Percentiles rank a stretch among this genome's conserved stretches.
These are phyloP conservation scores for Ogataea dorogensis DNA, from an alignment of 805 yeast species.

Conservation along the genomic window DNA sequence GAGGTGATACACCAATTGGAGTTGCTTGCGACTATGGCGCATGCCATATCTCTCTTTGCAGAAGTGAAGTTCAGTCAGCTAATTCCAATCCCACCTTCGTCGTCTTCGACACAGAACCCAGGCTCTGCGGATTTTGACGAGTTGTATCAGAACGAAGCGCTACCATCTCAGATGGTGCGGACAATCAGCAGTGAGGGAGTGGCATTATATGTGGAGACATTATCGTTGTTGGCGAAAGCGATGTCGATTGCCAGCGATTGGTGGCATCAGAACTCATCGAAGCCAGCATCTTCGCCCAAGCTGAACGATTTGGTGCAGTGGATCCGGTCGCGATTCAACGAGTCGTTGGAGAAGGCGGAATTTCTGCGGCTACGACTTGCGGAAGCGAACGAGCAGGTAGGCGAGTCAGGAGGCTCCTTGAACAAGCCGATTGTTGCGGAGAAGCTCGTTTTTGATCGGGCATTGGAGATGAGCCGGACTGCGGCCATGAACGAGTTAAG, in stretches of 20 bases:
- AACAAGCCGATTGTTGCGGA: constrained; percentile 59
- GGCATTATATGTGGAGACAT: constrained; percentile 76
- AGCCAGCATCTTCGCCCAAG: constrained; percentile 38
- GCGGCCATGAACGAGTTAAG: constrained; percentile 88
- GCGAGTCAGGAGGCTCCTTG: constrained; percentile 4
- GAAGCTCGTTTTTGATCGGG: constrained; percentile 85
- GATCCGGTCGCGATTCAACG: constrained; percentile 87
- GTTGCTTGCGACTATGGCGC: constrained; percentile 82
- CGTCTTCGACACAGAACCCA: constrained; percentile 18
- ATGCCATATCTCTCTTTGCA: constrained; percentile 84
- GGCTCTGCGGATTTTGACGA: constrained; percentile 23
- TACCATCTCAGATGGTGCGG: constrained; percentile 58
- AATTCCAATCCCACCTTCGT: constrained; percentile 68
- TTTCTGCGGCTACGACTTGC: constrained; percentile 57
- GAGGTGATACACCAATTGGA: constrained; percentile 54
- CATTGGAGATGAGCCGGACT: constrained; percentile 85
- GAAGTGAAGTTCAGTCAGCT: constrained; percentile 87
- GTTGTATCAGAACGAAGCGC: constrained; percentile 37
- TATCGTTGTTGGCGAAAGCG: constrained; percentile 79
- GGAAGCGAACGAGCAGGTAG: constrained; percentile 42
- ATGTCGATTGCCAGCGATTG: constrained; percentile 84
- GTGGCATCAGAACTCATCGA: constrained; percentile 63
- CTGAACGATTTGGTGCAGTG: constrained; percentile 81
- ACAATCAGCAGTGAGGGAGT: constrained; percentile 82
- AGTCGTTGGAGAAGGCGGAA: constrained; percentile 86